Percentiles rank a stretch among this genome's conserved stretches.
Conservation (phyloP, 208 protist species). For the Trypanosoma melophagium region DNA sequence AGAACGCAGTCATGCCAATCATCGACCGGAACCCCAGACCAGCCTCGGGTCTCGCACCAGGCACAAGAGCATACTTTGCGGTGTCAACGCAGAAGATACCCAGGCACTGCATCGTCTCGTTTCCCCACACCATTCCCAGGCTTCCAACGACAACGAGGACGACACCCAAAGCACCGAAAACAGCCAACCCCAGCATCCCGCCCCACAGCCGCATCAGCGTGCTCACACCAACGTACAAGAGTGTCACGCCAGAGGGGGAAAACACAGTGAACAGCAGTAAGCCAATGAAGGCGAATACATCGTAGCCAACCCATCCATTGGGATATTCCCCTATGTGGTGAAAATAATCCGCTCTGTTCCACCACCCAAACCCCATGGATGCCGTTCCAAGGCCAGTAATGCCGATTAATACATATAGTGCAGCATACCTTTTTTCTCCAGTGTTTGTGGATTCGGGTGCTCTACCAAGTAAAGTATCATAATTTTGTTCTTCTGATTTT, state of each 20-base stretch:
- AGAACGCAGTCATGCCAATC: conserved; percentile 26
- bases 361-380: conserved; percentile 6
- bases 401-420: background rate
- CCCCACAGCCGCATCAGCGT: conserved; percentile 3
- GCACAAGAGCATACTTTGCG: conserved; percentile 8
- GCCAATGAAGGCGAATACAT: conserved; percentile 23
- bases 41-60: conserved; percentile 19
- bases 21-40: conserved; percentile 28
- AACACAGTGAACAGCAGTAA: conserved; percentile 27
- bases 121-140: conserved; percentile 27
- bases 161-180: conserved; percentile 8
- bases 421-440: no score
- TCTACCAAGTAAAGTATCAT: no score
- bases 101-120: conserved; percentile 27
- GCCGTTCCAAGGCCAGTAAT: background rate
- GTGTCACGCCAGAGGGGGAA: conserved; percentile 15
- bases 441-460: no score
- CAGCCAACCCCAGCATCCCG: background rate
- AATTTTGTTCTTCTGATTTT: no score
- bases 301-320: conserved; percentile 26
- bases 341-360: conserved; percentile 25
- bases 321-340: conserved; percentile 6
- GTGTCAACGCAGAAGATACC: conserved; percentile 38
- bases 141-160: conserved; percentile 22
- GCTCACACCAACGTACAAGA: conserved; percentile 23